Conservation (phyloP, 164 flowering plant genomes). For the Saururus chinensis region DNA sequence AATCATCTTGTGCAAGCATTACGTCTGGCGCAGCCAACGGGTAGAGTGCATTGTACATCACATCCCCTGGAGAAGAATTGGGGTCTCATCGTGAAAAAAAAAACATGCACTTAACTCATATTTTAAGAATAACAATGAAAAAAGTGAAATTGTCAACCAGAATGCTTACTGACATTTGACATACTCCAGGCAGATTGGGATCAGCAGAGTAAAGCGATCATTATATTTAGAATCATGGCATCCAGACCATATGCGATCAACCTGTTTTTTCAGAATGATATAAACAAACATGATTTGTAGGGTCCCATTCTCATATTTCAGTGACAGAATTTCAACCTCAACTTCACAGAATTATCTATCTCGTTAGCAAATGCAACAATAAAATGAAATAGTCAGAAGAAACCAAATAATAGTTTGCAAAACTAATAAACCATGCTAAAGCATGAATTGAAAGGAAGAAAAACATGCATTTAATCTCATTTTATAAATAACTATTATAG, state of each 20-base stretch:
- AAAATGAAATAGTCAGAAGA: too few species aligned
- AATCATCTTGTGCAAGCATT: constrained; percentile 72
- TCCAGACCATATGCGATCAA: constrained; percentile 78
- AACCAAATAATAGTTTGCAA: too few species aligned
- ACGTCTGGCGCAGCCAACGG: constrained; percentile 77
- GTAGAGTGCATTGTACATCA: constrained; percentile 55
- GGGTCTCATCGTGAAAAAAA: neutral
- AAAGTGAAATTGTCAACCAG: neutral
- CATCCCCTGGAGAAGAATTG: constrained; percentile 49
- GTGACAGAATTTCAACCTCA: neutral
- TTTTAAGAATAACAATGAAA: neutral
- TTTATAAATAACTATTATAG: too few species aligned
- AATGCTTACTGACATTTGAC: constrained; percentile 45
- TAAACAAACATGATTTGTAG: neutral
- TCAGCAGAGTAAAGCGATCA: constrained; percentile 68
- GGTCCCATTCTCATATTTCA: neutral
- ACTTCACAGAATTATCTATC: too few species aligned
- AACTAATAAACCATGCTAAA: too few species aligned
- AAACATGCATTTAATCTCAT: too few species aligned
- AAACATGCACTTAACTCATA: neutral
- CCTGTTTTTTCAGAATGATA: constrained; percentile 21
- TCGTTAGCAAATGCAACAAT: too few species aligned
- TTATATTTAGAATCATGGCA: constrained; percentile 29
- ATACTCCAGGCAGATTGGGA: constrained; percentile 70
- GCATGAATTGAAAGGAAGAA: too few species aligned